These are phyloP conservation scores for Syzygium aromaticum DNA, from an alignment of 345 rosid species.

Conservation along the genomic window DNA sequence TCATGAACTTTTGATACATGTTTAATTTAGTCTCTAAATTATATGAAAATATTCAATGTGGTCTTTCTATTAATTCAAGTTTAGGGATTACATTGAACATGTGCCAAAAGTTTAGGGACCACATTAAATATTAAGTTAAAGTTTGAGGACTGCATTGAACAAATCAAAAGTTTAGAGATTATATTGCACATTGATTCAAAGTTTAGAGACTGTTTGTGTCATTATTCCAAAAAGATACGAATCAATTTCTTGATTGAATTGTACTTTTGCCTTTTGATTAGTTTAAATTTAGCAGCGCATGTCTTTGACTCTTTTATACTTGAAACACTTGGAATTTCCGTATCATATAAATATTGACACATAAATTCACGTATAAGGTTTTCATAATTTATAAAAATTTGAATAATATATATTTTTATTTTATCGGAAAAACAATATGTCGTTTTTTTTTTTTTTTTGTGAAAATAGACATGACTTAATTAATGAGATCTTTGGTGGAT, in stretches of 20 bases:
- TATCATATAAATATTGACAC: not conserved
- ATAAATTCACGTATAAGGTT: not conserved
- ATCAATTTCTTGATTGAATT: not conserved
- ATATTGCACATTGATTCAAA: too few relatives aligned
- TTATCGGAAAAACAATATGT: not conserved
- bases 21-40: too few relatives aligned
- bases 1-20: too few relatives aligned
- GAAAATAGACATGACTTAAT: not conserved
- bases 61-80: too few relatives aligned
- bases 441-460: not conserved
- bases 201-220: too few relatives aligned
- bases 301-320: not conserved
- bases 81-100: too few relatives aligned
- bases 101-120: too few relatives aligned
- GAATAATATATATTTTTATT: not conserved
- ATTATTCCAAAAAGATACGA: too few relatives aligned
- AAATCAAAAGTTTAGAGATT: too few relatives aligned
- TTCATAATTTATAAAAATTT: not conserved
- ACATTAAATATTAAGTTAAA: too few relatives aligned
- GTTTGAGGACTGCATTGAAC: too few relatives aligned
- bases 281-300: not conserved
- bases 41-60: too few relatives aligned
- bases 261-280: not conserved
- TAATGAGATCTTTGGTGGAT: not conserved
- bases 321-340: not conserved